Base-by-base conservation (phyloP, 2,329 filamentous ascomycete species). In the Verticillium isaacii region DNA sequence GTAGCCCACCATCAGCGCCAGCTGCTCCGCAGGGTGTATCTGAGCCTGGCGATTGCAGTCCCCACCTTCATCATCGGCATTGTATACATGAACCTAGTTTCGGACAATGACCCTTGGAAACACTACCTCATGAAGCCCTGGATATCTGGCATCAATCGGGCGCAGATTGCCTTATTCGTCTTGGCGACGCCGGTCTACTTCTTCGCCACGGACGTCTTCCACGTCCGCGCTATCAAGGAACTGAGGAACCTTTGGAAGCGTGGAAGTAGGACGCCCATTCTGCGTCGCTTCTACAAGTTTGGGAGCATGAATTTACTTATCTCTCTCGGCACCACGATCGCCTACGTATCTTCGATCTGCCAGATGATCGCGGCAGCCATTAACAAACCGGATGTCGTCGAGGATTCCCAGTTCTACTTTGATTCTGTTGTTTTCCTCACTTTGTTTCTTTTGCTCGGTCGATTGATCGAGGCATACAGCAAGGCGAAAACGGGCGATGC, bases 241-340 rank as follows among this genome's bases (percentile, higher is more conserved):
- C 77, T 97, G 14, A 81, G 82, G 64, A 82, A 87, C 0, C 80
- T 97, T 65, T 97, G 93, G 93, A 84, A 89, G 25, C 86, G 79
- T 2, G 85, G 87, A 32, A 96, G 92, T 71, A 85, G 83, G 41
- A 89, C 89, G 1, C 90, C 92, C 0, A 72, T 96, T 4, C 68
- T 91, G 17, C 85, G 89, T 67, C 83, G 93, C 15, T 93, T 97
- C 70, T 92, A 93, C 73, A 88, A 90, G n/a, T 97, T 97, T 70
- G 93, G 93, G 9, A 97, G 93, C 78, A 97, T 97, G 93, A 96
- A 96, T 71, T 89, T 96, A 78, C 83, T 97, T 63, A 93, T 97
- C 75, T 95, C 90, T 8, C 82, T 96, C 2, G 93, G 93, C 6
- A 96, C 93, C 0, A 89, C 87, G 2, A 92, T 97, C 63, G 93